phyloP scores from a whole-genome alignment of 192 early-diverging fungal genomes.

The Piromyces finnis region DNA sequence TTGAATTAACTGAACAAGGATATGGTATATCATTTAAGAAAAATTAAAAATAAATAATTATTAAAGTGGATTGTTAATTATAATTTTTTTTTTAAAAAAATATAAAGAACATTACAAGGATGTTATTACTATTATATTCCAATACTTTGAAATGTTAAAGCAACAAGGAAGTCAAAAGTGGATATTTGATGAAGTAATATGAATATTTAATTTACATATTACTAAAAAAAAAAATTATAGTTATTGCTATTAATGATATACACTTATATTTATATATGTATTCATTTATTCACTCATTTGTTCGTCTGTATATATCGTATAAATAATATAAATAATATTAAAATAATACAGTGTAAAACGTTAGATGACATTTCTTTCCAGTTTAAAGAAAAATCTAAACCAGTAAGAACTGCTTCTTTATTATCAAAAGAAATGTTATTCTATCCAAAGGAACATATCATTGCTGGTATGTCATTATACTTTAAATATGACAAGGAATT shows the following conservation, averaged over 20 bases:
- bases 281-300: too few relatives aligned
- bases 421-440: not conserved
- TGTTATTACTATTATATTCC: conserved; percentile 62
- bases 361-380: conserved; percentile 15
- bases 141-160: conserved; percentile 73
- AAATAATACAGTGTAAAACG: conserved; percentile 42
- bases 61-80: too few relatives aligned
- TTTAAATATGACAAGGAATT: not conserved
- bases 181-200: conserved; percentile 64
- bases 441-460: not conserved
- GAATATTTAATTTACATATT: too few relatives aligned
- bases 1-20: conserved; percentile 73
- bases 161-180: conserved; percentile 49
- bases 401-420: not conserved
- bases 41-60: too few relatives aligned
- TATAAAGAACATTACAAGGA: conserved; percentile 43
- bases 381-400: not conserved
- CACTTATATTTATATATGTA: too few relatives aligned
- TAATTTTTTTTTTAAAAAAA: too few relatives aligned
- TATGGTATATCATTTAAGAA: too few relatives aligned
- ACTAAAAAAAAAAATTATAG: too few relatives aligned
- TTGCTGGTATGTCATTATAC: not conserved
- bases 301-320: conserved; percentile 7
- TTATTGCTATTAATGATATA: too few relatives aligned
- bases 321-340: not conserved